Conservation (phyloP, 129 eudicot genomes). For the Arctium minus region DNA sequence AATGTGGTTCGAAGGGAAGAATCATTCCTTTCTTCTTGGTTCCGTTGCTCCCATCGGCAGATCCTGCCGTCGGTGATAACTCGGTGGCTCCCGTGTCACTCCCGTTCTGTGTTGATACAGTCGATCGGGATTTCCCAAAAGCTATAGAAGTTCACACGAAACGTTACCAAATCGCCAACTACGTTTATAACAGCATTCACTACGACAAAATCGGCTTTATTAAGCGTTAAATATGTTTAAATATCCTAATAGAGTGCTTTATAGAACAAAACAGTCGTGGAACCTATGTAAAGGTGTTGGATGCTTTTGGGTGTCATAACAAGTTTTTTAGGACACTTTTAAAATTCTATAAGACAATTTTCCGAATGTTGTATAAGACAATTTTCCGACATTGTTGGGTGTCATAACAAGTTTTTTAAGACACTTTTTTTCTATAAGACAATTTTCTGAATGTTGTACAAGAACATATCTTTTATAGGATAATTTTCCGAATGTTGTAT, state of each 20-base stretch:
- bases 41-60: slow-evolving; percentile 3
- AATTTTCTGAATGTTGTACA: no score
- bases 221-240: background rate
- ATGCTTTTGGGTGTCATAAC: background rate
- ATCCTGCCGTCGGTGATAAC: slow-evolving; percentile 17
- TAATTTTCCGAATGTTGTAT: no score
- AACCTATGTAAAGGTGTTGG: background rate
- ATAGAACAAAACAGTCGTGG: no score
- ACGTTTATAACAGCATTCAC: background rate
- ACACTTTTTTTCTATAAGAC: background rate
- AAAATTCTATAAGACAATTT: background rate
- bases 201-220: background rate
- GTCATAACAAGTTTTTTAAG: background rate
- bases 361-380: no score
- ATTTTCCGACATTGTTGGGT: no score
- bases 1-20: slow-evolving; percentile 84
- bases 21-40: slow-evolving; percentile 57
- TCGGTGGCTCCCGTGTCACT: slow-evolving; percentile 22
- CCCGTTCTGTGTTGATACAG: slow-evolving; percentile 35
- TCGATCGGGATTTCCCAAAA: slow-evolving; percentile 51
- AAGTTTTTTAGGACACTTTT: background rate
- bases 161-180: background rate
- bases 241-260: background rate
- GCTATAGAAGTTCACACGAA: slow-evolving; percentile 36
- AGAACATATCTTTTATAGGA: no score